Conservation (phyloP, 495 filamentous ascomycete species). For the Neurospora sp. region DNA sequence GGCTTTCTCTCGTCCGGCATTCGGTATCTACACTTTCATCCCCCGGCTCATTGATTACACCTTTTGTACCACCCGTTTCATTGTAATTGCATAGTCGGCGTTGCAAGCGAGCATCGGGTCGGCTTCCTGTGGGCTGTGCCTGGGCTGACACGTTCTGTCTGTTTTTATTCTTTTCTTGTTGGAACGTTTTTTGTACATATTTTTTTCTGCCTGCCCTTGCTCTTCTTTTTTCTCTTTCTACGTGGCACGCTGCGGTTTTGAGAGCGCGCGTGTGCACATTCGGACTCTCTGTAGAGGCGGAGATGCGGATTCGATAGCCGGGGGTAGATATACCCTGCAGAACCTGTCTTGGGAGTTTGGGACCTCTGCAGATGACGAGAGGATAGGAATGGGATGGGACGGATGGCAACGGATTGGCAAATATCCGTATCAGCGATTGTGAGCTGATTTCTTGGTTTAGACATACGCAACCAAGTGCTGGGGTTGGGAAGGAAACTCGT, state of each 20-base stretch:
- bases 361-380: not conserved
- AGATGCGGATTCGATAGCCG: not conserved
- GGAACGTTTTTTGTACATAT: not conserved
- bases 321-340: not conserved
- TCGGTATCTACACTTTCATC: not conserved
- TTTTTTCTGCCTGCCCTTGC: not conserved
- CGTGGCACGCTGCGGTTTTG: not conserved
- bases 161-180: not conserved
- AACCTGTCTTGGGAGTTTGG: not conserved
- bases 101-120: not conserved
- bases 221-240: not conserved
- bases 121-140: not conserved
- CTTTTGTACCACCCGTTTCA: not conserved
- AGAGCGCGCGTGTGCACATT: not conserved
- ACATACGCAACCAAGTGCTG: not conserved
- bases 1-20: not conserved
- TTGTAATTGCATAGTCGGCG: not conserved
- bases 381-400: not conserved
- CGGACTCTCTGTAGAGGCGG: not conserved
- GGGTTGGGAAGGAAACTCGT: not conserved
- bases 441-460: not conserved
- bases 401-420: not conserved
- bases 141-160: not conserved
- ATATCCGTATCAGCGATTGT: not conserved
- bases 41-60: not conserved